Evolutionary conservation across 768 basidiomycete species (phyloP).

Genomic region (Phlebiopsis flavidoalba): DNA sequence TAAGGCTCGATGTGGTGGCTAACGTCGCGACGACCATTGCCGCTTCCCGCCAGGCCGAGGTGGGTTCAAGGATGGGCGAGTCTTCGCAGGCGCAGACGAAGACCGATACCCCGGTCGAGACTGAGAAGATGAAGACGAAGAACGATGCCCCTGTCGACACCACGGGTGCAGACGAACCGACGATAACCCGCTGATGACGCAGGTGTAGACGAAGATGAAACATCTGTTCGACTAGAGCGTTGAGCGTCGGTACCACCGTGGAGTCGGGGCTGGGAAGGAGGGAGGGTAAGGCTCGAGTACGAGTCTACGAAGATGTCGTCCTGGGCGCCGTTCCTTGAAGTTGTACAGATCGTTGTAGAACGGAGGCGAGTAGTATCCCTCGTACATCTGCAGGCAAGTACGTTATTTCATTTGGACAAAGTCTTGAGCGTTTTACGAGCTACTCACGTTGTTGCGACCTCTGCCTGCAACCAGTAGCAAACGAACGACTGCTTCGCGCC

Average conservation of each 20-base stretch:
- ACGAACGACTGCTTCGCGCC: conserved; percentile 65
- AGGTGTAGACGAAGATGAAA: not conserved
- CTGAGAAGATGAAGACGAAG: not conserved
- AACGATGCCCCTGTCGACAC: not conserved
- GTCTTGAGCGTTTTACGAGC: not conserved
- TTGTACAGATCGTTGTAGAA: conserved; percentile 69
- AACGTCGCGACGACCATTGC: not conserved
- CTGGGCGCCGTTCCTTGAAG: conserved; percentile 68
- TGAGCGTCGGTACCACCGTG: not conserved
- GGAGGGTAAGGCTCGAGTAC: not conserved
- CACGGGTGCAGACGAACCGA: not conserved
- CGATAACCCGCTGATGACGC: not conserved
- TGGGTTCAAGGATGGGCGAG: no score
- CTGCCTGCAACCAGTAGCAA: conserved; percentile 66
- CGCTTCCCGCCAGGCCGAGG: no score
- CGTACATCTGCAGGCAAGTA: not conserved
- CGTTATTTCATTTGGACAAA: not conserved
- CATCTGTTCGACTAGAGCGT: not conserved
- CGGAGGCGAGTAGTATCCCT: conserved; percentile 54
- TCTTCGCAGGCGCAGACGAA: not conserved
- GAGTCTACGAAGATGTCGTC: conserved; percentile 60
- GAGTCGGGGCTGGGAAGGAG: not conserved
- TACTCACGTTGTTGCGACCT: conserved; percentile 57
- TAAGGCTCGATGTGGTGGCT: not conserved
- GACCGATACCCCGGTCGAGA: not conserved